phyloP scores from a whole-genome alignment of 106 monocot species.

The Platanthera zijinensis region DNA sequence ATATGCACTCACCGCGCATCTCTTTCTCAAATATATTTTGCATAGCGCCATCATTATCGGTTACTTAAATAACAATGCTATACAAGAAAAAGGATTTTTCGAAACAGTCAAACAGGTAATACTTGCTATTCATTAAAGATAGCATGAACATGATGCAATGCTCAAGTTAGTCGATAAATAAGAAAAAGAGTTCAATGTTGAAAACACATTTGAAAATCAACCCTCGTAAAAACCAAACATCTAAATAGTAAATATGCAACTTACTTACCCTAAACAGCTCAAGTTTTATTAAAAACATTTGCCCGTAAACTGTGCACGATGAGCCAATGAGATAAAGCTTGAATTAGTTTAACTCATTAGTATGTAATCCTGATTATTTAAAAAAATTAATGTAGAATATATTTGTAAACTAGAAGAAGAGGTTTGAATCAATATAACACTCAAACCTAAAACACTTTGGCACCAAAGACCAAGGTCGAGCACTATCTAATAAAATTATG shows the following conservation, averaged over 20 bases:
- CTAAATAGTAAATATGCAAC: too few species aligned
- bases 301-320: too few species aligned
- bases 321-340: too few species aligned
- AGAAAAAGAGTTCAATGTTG: background rate
- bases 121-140: background rate
- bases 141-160: background rate
- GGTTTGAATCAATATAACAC: too few species aligned
- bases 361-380: too few species aligned
- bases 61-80: background rate
- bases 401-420: too few species aligned
- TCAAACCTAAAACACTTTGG: too few species aligned
- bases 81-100: background rate
- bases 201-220: background rate
- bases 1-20: background rate
- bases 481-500: background rate
- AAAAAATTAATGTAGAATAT: too few species aligned
- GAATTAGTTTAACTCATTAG: too few species aligned
- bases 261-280: too few species aligned
- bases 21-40: background rate
- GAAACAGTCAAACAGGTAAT: background rate
- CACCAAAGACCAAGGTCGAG: background rate
- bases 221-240: too few species aligned
- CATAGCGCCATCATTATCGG: background rate
- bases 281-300: too few species aligned
- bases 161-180: background rate